Conservation (phyloP, 2,329 filamentous ascomycete genomes). For the Arthroderma sp. region DNA sequence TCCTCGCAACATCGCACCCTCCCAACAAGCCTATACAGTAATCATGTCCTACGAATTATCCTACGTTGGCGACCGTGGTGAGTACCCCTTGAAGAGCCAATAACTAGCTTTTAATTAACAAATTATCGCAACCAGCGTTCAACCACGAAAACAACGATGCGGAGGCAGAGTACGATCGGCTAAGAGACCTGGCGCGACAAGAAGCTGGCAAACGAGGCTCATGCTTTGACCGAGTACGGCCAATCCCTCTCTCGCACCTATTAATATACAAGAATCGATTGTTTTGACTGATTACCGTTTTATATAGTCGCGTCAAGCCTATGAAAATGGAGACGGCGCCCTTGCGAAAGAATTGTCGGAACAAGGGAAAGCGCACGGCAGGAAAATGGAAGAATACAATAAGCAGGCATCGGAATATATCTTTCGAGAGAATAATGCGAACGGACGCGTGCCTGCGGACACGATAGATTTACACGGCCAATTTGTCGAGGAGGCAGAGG, state of each 20-base stretch:
- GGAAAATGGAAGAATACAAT: conserved; percentile 79
- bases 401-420: conserved; percentile 84
- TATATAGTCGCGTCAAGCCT: conserved; percentile 60
- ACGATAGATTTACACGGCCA: conserved; percentile 91
- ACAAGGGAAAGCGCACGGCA: conserved; percentile 71
- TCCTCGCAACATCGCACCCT: no score
- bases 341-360: conserved; percentile 72
- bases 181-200: conserved; percentile 67
- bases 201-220: conserved; percentile 66
- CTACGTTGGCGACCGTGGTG: conserved; percentile 28
- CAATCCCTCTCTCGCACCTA: not conserved
- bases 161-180: conserved; percentile 82
- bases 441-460: conserved; percentile 59
- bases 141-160: conserved; percentile 56
- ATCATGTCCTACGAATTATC: conserved; percentile 32
- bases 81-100: conserved; percentile 6
- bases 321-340: conserved; percentile 68
- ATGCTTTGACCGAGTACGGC: conserved; percentile 58
- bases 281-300: not conserved
- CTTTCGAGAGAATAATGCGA: conserved; percentile 85
- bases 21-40: not conserved
- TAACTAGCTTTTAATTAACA: not conserved
- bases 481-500: conserved; percentile 87
- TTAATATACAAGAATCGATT: not conserved
- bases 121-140: conserved; percentile 46